These are phyloP conservation scores for Carex arenaria DNA, from an alignment of 202 grass and related monocot genomes.

Conservation along the genomic window DNA sequence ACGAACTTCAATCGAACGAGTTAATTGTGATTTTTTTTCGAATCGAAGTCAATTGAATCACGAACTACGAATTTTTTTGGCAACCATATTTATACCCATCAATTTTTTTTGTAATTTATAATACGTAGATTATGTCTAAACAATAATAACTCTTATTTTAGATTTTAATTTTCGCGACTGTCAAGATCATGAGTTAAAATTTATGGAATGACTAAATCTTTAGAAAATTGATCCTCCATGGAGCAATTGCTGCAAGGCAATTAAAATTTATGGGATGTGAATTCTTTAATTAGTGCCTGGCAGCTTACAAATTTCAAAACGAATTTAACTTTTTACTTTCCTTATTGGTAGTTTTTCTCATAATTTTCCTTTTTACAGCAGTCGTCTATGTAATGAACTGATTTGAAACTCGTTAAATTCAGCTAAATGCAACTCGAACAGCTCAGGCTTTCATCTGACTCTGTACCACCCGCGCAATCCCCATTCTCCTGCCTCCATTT, in stretches of 20 bases:
- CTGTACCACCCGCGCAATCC: slow-evolving; percentile 30
- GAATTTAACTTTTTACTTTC: not conserved
- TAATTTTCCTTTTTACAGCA: not conserved
- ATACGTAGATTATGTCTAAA: not conserved
- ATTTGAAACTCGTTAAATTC: not conserved
- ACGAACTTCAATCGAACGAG: no score
- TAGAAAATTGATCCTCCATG: not conserved
- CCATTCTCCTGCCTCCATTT: slow-evolving; percentile 1
- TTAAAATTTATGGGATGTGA: not conserved
- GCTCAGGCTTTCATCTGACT: slow-evolving; percentile 24
- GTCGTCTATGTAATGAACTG: not conserved
- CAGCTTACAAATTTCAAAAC: not conserved
- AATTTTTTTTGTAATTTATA: not conserved
- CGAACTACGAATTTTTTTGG: no score
- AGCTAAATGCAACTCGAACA: not conserved
- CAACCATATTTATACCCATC: no score
- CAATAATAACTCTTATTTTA: not conserved
- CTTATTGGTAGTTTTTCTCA: not conserved
- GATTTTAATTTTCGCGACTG: not conserved
- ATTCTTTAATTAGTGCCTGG: not conserved
- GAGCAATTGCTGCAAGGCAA: not conserved
- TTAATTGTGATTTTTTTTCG: no score
- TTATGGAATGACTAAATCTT: not conserved
- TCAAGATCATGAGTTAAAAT: not conserved
- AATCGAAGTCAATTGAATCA: no score